These are phyloP conservation scores for Suillus bovinus DNA, from an alignment of 768 basidiomycete genomes.

Conservation along the genomic window DNA sequence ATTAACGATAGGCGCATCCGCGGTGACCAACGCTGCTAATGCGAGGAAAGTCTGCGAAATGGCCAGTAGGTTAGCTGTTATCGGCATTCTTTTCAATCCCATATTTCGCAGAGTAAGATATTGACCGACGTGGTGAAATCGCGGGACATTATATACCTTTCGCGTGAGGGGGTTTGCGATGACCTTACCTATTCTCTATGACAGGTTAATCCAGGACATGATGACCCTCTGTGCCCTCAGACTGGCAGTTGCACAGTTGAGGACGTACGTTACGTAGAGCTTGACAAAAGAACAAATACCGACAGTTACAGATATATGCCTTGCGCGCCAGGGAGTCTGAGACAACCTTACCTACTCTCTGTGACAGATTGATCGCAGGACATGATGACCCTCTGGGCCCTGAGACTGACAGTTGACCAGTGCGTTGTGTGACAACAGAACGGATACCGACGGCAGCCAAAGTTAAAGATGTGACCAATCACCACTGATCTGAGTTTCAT, in stretches of 20 bases:
- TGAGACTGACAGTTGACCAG: no score
- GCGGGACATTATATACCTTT: neutral
- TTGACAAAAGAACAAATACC: neutral
- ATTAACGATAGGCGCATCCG: conserved; percentile 18
- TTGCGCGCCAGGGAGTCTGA: no score
- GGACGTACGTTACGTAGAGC: neutral
- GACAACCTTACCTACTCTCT: no score
- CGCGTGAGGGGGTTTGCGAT: neutral
- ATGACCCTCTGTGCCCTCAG: neutral
- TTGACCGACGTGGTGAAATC: neutral
- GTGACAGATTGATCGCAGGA: no score
- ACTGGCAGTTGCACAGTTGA: neutral
- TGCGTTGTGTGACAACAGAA: no score
- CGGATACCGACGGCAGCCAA: no score
- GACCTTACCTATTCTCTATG: neutral
- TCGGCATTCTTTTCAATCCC: neutral
- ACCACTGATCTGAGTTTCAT: neutral
- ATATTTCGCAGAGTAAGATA: neutral
- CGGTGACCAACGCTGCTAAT: conserved; percentile 3
- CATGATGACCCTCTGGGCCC: no score
- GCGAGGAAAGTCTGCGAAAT: conserved; percentile 13
- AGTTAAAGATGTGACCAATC: no score
- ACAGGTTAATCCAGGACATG: neutral
- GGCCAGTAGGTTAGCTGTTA: conserved; percentile 1
- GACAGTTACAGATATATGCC: neutral